Evolutionary conservation across 2,329 filamentous ascomycete genomes (phyloP).

Genomic region (Exserohilum rostratum): DNA sequence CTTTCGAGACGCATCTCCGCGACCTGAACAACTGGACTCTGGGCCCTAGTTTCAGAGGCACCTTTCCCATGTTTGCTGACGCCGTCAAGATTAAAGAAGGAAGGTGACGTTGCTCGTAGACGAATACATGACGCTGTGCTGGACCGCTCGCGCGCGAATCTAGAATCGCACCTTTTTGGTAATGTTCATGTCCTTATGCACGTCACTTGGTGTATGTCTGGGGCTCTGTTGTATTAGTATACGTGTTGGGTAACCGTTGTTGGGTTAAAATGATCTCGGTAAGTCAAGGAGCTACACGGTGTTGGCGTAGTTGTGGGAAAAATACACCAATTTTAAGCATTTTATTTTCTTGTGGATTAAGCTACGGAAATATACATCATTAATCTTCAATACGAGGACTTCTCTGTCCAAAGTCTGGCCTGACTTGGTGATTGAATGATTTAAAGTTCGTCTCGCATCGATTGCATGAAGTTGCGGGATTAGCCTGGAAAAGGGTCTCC

Average conservation of each 20-base stretch:
- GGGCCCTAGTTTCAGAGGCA: conserved; percentile 69
- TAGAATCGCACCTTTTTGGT: conserved; percentile 8
- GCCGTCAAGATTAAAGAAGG: conserved; percentile 43
- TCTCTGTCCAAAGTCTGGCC: too few species aligned
- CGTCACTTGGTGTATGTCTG: background rate
- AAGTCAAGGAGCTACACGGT: background rate
- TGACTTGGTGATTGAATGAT: too few species aligned
- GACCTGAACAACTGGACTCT: conserved; percentile 82
- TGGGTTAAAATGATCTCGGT: background rate
- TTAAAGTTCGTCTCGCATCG: too few species aligned
- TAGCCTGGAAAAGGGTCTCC: too few species aligned
- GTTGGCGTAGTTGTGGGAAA: too few species aligned
- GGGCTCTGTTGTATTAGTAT: conserved; percentile 12
- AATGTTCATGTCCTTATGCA: conserved; percentile 4
- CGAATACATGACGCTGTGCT: conserved; percentile 2
- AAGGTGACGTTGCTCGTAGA: conserved; percentile 22
- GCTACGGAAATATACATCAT: too few species aligned
- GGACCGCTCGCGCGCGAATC: conserved; percentile 3
- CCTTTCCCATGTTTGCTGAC: conserved; percentile 63
- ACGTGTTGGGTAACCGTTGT: conserved; percentile 8
- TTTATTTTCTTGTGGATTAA: too few species aligned
- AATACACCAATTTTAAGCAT: too few species aligned
- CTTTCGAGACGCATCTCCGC: conserved; percentile 80
- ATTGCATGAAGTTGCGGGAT: too few species aligned
- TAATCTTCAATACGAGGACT: too few species aligned